Base-by-base conservation (phyloP, 805 yeast genomes). In the Yamadazyma ubonensis region DNA sequence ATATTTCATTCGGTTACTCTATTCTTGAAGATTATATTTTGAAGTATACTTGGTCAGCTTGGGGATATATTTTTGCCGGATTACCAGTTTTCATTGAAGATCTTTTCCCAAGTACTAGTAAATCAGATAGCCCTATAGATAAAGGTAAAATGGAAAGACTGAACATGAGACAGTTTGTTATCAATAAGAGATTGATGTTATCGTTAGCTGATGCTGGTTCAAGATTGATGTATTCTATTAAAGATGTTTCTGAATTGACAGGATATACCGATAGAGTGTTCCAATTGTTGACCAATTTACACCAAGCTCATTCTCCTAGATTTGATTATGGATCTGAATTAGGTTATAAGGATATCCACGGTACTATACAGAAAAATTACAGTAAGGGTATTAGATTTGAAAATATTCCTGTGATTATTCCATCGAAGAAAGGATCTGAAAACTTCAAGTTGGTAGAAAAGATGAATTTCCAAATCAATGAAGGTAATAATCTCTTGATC, bases 181-280 rank as follows among this genome's bases (percentile, higher is more conserved):
- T 87, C 39, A 90, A 90, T 69, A 90, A 90, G 65, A 75, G 98
- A 54, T 72, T 90, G 48, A 83, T 90, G 86, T 73, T 90, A 49
- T 83, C 93, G 3, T 73, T 90, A 57, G 96, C 96, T 4, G 98
- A 90, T 65, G 96, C 98, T 0, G 97, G 97, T 4, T 84, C 95
- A 10, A 73, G 96, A 50, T 74, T 90, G 64, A 89, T 90, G 96
- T 88, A 87, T 61, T 88, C 97, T 2, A 85, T 89, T 50, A 90
- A 90, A 59, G 96, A 89, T 61, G 75, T 90, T 16, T 84, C 93
- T n/a, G 90, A 83, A 58, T 73, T 90, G 39, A 86, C 96, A 1
- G 96, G 97, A 9, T 84, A 86, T 57, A 87, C 96, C 0, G 91
- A 87, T 52, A 68, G 96, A 48, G 84, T 90, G 3, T 90, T 86